Evolutionary conservation across 2,329 filamentous ascomycete genomes (phyloP).

Genomic region (Reticulascus tulasneorum): DNA sequence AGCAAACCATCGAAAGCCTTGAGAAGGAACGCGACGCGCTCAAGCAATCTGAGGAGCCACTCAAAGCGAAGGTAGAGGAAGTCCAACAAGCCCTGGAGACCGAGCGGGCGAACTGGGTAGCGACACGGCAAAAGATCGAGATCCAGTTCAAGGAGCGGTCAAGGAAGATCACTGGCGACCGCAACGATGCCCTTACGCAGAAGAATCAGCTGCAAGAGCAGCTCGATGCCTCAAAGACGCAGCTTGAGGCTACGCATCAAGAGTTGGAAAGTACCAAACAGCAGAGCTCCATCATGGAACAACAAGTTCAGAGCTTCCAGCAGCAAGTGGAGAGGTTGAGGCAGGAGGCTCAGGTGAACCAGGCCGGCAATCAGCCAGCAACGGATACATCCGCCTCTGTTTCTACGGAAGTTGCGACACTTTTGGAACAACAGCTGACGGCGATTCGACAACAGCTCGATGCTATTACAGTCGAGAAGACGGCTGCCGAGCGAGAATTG

Average conservation of each 20-base stretch:
- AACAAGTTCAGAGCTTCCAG: constrained; percentile 40
- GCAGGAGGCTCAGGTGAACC: constrained; percentile 33
- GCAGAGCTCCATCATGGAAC: constrained; percentile 33
- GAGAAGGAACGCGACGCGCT: constrained; percentile 61
- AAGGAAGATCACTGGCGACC: constrained; percentile 50
- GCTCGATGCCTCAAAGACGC: constrained; percentile 44
- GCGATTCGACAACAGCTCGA: constrained; percentile 59
- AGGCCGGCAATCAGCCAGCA: constrained; percentile 21
- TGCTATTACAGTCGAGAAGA: constrained; percentile 62
- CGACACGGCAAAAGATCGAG: constrained; percentile 48
- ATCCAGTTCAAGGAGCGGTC: constrained; percentile 62
- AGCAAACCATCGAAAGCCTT: constrained; percentile 66
- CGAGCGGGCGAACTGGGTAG: constrained; percentile 52
- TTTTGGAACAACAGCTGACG: constrained; percentile 46
- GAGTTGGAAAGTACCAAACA: constrained; percentile 25
- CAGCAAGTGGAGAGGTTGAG: constrained; percentile 35
- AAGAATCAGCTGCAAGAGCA: constrained; percentile 48
- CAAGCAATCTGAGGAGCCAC: constrained; percentile 43
- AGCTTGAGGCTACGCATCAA: constrained; percentile 49
- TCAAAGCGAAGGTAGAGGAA: constrained; percentile 52
- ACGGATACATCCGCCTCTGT: constrained; percentile 35
- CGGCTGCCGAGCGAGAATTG: constrained; percentile 62
- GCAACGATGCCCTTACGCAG: constrained; percentile 46
- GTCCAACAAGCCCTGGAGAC: constrained; percentile 48
- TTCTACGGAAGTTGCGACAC: constrained; percentile 42